A percentile compares a stretch with the other conserved stretches of the same genome.
Conservation (phyloP, 768 basidiomycete species). For the Mycena floridula region DNA sequence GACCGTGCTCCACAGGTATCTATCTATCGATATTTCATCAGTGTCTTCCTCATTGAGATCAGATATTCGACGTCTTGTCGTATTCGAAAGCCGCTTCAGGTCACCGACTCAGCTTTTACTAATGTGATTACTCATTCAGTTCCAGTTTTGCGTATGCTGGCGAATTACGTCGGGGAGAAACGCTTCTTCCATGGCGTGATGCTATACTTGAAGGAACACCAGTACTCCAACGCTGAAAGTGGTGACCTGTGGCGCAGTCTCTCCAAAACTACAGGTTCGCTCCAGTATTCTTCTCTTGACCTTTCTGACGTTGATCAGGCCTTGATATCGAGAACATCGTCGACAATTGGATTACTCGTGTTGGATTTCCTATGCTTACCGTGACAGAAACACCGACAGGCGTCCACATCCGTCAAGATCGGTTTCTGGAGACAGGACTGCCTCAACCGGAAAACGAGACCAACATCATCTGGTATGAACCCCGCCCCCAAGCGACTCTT, state of each 20-base stretch:
- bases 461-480: too few relatives aligned
- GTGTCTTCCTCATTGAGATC: conserved; percentile 1
- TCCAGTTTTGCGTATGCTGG: conserved; percentile 89
- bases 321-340: conserved; percentile 74
- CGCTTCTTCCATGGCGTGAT: conserved; percentile 85
- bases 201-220: conserved; percentile 82
- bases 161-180: conserved; percentile 83
- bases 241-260: conserved; percentile 88
- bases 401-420: conserved; percentile 80
- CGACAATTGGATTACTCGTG: conserved; percentile 89
- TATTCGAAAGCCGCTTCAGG: conserved; percentile 83
- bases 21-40: neutral
- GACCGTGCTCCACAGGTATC: conserved; percentile 73
- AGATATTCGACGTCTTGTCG: conserved; percentile 87
- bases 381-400: conserved; percentile 72
- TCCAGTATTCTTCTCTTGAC: neutral
- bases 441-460: conserved; percentile 81
- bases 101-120: conserved; percentile 18
- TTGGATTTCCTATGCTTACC: conserved; percentile 86
- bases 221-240: conserved; percentile 82
- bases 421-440: conserved; percentile 84
- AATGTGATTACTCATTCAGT: neutral
- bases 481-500: neutral
- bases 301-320: conserved; percentile 22
- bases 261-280: conserved; percentile 54